A percentile compares a stretch with the other conserved stretches of the same genome.
phyloP scores from a whole-genome alignment of 352 stramenopile genomes.

The Phytophthora megakarya region DNA sequence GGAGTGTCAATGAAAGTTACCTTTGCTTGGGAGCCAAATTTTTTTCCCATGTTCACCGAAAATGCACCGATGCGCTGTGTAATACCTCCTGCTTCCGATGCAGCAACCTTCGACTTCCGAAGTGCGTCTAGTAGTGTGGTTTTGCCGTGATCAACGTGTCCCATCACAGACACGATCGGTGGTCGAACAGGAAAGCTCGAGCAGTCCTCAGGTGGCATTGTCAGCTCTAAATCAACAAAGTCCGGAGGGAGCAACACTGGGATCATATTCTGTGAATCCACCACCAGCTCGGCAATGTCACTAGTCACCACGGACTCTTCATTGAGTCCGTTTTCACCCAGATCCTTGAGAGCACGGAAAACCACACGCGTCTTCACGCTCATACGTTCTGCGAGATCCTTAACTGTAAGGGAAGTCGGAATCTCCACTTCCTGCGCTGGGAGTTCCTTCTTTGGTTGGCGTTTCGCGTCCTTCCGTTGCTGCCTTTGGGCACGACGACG shows the following conservation, averaged over 20 bases:
- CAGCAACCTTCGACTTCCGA: slow-evolving; percentile 92
- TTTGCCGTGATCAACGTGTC: slow-evolving; percentile 99
- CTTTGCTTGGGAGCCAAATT: slow-evolving; percentile 56
- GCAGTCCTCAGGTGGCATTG: slow-evolving; percentile 61
- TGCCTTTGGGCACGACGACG: slow-evolving; percentile 65
- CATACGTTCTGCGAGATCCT: slow-evolving; percentile 84
- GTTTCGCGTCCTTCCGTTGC: slow-evolving; percentile 59
- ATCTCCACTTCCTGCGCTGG: slow-evolving; percentile 82
- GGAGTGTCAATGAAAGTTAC: slow-evolving; percentile 99
- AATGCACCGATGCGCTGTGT: slow-evolving; percentile 99
- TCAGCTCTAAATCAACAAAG: slow-evolving; percentile 83
- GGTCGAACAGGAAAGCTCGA: slow-evolving; percentile 68
- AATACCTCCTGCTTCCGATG: slow-evolving; percentile 98
- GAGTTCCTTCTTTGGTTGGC: slow-evolving; percentile 41
- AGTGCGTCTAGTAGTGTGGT: slow-evolving; percentile 98
- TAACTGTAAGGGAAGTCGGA: slow-evolving; percentile 67
- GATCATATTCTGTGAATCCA: slow-evolving; percentile 88
- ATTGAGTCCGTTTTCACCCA: slow-evolving; percentile 70
- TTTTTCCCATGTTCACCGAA: slow-evolving; percentile 93
- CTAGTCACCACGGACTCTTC: slow-evolving; percentile 77
- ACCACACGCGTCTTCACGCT: slow-evolving; percentile 74
- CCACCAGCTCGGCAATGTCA: slow-evolving; percentile 80
- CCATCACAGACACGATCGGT: slow-evolving; percentile 99
- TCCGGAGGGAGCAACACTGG: slow-evolving; percentile 79
- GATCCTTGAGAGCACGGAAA: slow-evolving; percentile 61